These are phyloP conservation scores for Schizochytrium sp. DNA, from an alignment of 108 stramenopile genomes.

Conservation along the genomic window DNA sequence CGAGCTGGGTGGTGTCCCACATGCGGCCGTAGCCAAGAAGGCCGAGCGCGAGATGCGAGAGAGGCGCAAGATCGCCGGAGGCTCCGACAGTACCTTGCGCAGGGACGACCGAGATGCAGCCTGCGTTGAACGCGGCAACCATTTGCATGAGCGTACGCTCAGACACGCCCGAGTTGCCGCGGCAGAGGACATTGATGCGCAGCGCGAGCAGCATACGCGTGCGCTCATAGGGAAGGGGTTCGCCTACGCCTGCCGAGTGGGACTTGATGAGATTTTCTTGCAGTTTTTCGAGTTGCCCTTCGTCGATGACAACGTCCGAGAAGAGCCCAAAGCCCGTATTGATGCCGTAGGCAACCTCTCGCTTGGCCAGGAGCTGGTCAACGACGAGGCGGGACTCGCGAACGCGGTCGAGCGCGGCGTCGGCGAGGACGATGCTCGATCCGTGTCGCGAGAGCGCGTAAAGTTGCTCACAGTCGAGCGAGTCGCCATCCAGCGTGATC, in stretches of 20 bases:
- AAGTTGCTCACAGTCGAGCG: background rate
- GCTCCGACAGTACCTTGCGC: constrained; percentile 30
- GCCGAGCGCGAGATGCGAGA: constrained; percentile 28
- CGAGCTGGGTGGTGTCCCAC: background rate
- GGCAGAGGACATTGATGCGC: constrained; percentile 28
- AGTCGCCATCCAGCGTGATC: background rate
- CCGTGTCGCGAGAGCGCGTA: background rate
- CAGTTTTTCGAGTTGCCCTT: background rate
- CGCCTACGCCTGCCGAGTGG: constrained; percentile 27
- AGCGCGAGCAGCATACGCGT: constrained; percentile 27
- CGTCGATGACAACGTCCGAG: background rate
- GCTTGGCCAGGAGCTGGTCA: constrained; percentile 13
- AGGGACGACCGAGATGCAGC: constrained; percentile 23
- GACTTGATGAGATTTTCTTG: constrained; percentile 29
- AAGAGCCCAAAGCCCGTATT: constrained; percentile 36
- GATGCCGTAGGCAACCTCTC: constrained; percentile 30
- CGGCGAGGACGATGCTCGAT: background rate
- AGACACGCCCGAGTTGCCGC: constrained; percentile 21
- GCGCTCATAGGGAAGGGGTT: background rate
- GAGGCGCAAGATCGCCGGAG: constrained; percentile 28
- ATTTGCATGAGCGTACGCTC: background rate
- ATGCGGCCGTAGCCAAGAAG: background rate
- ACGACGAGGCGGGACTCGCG: constrained; percentile 10
- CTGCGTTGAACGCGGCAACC: constrained; percentile 26
- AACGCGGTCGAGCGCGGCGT: background rate